Conservation (phyloP, 495 filamentous ascomycete genomes). For the Glutinoglossum americanum region DNA sequence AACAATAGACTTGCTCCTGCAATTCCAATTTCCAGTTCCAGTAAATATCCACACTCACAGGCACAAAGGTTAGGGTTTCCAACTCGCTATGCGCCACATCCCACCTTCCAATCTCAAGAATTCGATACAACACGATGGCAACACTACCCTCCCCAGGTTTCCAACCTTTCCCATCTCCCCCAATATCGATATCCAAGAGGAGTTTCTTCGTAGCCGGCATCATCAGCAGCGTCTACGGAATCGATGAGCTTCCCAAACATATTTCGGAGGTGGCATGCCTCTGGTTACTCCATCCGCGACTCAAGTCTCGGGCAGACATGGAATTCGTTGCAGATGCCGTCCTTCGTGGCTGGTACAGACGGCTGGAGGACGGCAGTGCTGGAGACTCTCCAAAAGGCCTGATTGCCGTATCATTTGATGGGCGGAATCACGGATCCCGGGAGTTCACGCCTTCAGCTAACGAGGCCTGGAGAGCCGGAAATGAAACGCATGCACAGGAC, state of each 20-base stretch:
- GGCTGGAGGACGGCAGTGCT: constrained; percentile 7
- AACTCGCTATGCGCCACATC: no score
- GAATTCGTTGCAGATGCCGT: constrained; percentile 27
- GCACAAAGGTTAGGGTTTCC: no score
- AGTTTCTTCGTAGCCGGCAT: constrained; percentile 55
- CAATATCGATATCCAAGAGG: constrained; percentile 38
- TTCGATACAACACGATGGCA: no score
- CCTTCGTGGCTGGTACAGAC: constrained; percentile 36
- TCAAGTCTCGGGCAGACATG: constrained; percentile 51
- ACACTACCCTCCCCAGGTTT: not conserved
- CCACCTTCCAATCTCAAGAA: no score
- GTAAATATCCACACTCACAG: no score
- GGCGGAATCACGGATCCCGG: constrained; percentile 71
- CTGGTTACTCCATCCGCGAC: constrained; percentile 72
- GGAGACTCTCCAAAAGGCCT: constrained; percentile 25
- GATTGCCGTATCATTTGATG: constrained; percentile 68
- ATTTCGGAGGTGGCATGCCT: constrained; percentile 38
- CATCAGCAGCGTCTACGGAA: constrained; percentile 53
- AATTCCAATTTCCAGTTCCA: no score
- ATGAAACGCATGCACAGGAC: constrained; percentile 65
- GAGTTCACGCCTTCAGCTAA: constrained; percentile 37
- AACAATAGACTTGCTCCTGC: no score
- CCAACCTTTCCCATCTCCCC: not conserved
- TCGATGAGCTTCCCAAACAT: constrained; percentile 41
- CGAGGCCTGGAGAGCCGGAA: constrained; percentile 57